A percentile compares a stretch with the other conserved stretches of the same genome.
phyloP scores from a whole-genome alignment of 306 rosid genomes.

The Morella rubra region DNA sequence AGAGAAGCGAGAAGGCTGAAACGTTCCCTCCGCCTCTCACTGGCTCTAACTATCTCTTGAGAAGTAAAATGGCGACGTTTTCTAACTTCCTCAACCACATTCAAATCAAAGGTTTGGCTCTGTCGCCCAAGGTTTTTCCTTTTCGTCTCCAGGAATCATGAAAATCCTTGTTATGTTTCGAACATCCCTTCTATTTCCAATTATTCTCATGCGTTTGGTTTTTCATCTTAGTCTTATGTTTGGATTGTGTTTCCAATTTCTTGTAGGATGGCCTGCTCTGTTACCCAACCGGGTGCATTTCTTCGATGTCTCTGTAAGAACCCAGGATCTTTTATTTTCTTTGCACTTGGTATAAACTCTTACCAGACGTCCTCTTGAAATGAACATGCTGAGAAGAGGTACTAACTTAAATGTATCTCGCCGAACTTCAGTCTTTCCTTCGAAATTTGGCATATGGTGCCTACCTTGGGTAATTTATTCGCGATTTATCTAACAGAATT shows the following conservation, averaged over 20 bases:
- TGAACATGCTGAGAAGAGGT: background rate
- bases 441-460: background rate
- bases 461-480: background rate
- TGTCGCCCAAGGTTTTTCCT: background rate
- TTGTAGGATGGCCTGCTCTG: constrained; percentile 32
- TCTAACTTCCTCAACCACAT: constrained; percentile 31
- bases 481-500: background rate
- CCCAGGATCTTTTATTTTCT: background rate
- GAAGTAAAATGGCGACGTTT: constrained; percentile 22
- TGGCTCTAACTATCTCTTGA: background rate
- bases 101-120: constrained; percentile 33
- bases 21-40: background rate
- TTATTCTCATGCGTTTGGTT: background rate
- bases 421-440: background rate
- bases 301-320: constrained; percentile 31
- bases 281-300: constrained; percentile 23
- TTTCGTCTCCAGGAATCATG: background rate
- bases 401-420: background rate
- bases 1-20: background rate
- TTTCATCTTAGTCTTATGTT: background rate
- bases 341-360: background rate
- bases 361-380: background rate
- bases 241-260: background rate
- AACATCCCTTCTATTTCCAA: background rate
- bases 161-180: background rate